Percentiles rank a stretch among this genome's conserved stretches.
Evolutionary conservation across 805 yeast species (phyloP).

Genomic region (Starmera pachycereana): DNA sequence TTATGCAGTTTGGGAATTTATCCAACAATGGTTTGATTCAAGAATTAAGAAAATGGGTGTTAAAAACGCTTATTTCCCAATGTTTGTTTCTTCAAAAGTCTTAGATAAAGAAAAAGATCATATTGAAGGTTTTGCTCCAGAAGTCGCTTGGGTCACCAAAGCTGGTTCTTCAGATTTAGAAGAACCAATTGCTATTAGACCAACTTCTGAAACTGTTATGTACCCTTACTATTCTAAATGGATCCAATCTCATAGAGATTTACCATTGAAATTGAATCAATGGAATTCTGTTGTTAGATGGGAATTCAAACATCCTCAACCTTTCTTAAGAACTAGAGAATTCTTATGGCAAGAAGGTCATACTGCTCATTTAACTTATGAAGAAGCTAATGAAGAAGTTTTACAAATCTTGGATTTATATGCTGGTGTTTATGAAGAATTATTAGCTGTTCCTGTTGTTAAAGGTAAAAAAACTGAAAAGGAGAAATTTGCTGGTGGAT

Average conservation of each 20-base stretch:
- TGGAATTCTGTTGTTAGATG: conserved; percentile 99
- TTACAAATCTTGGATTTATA: conserved; percentile 78
- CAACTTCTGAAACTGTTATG: conserved; percentile 99
- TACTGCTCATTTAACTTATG: conserved; percentile 85
- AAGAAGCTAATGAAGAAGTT: conserved; percentile 79
- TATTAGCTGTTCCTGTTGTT: conserved; percentile 94
- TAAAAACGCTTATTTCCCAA: conserved; percentile 93
- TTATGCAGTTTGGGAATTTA: conserved; percentile 87
- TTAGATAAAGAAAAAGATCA: conserved; percentile 97
- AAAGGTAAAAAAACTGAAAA: conserved; percentile 94
- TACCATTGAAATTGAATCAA: conserved; percentile 93
- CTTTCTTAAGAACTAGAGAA: conserved; percentile 96
- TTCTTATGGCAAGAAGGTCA: conserved; percentile 99
- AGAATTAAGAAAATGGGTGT: conserved; percentile 85
- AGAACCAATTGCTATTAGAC: conserved; percentile 98
- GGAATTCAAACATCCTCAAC: conserved; percentile 99
- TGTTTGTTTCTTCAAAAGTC: conserved; percentile 91
- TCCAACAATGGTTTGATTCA: conserved; percentile 78
- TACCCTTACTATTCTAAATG: conserved; percentile 98
- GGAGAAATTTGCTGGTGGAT: conserved; percentile 98
- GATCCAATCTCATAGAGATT: conserved; percentile 97
- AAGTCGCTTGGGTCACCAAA: conserved; percentile 98
- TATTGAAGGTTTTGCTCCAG: conserved; percentile 98
- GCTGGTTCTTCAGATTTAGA: conserved; percentile 94
- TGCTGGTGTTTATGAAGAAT: conserved; percentile 75